A percentile compares a stretch with the other conserved stretches of the same genome.
These are phyloP conservation scores for Calonectria pteridis DNA, from an alignment of 2,329 filamentous ascomycete species.

Conservation along the genomic window DNA sequence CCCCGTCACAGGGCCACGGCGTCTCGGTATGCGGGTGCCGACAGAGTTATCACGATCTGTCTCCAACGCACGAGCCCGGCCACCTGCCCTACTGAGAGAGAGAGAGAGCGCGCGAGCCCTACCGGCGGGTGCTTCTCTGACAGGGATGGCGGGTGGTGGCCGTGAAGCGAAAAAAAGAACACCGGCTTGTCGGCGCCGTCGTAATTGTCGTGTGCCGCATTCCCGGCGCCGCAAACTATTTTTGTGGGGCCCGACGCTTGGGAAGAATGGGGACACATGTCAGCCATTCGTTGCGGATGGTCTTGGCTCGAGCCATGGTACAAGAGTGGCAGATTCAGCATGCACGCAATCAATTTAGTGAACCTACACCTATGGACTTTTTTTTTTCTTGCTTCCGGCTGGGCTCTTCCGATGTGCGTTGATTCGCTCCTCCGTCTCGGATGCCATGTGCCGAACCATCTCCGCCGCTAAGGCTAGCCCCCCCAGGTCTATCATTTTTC, in stretches of 20 bases:
- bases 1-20: not conserved
- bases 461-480: not conserved
- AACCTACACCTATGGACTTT: too few relatives aligned
- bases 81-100: not conserved
- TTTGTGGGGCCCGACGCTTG: not conserved
- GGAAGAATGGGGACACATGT: not conserved
- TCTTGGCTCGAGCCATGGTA: not conserved
- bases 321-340: not conserved
- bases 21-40: not conserved
- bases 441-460: not conserved
- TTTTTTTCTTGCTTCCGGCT: not conserved
- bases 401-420: not conserved
- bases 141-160: not conserved
- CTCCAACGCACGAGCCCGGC: not conserved
- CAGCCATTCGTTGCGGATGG: not conserved
- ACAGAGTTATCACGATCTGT: not conserved
- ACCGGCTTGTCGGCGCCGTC: not conserved
- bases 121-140: not conserved
- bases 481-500: not conserved
- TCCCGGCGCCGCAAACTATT: not conserved
- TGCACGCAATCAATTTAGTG: not conserved
- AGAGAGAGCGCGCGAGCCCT: too few relatives aligned
- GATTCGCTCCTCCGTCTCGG: not conserved
- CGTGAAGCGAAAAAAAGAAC: too few relatives aligned
- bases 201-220: not conserved